Base-by-base conservation (phyloP, 768 basidiomycete species). In the Tephrocybe sp. region DNA sequence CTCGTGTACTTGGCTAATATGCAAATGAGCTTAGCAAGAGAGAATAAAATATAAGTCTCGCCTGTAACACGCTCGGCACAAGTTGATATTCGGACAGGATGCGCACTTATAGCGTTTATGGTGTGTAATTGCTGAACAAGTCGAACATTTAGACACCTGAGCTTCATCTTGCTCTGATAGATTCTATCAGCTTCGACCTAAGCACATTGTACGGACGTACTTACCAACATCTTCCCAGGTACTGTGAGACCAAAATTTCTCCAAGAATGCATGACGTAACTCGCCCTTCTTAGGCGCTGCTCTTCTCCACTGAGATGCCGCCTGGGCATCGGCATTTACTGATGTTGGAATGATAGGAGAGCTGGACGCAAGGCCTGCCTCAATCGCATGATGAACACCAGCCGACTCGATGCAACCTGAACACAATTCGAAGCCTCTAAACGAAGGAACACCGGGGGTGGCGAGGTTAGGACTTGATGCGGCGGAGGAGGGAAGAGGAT, bases 171-270 rank as follows among this genome's bases (percentile, higher is more conserved):
- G 87, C 74, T 74, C 70, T 75, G 50, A n/a, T 44, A 48, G 34
- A 41, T 16, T 41, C 26, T 51, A 16, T 44, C 19, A 49, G 5
- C 48, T 28, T 35, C 6, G 24, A 25, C 13, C 16, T 34, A 49
- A 47, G 11, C 26, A 18, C 22, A 27, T 37, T 6, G 6, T 19
- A 37, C 9, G 18, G 18, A 15, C 31, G 36, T 11, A 77, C 87
- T 53, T 61, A 93, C 93, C 90, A 44, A 97, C 84, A 61, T 93
- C 89, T 49, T 84, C 84, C 95, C 95, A 97, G 1, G 90, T 89
- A 34, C 71, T 69, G 26, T 78, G 78, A 1, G 84, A 84, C 95
- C 94, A 97, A 2, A 88, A 76, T 65, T 89, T 89, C 68, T 96
- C 94, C 36, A 81, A 67, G 63, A 88, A 98, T 1, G 89, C 86